Conservation (phyloP, 371 early-diverging fungal species). For the Entomophthora muscae region DNA sequence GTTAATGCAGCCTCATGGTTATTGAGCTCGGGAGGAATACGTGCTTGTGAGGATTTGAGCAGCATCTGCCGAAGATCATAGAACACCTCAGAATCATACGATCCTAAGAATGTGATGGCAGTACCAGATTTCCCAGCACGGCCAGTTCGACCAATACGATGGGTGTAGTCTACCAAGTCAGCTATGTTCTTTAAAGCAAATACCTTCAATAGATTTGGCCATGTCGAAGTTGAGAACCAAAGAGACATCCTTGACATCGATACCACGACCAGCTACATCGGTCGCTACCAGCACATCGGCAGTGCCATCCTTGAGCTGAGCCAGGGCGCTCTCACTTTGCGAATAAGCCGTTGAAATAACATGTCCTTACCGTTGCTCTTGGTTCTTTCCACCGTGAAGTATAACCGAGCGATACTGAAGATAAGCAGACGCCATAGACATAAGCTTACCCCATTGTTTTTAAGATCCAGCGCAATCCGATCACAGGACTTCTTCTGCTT, state of each 20-base stretch:
- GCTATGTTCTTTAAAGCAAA: background rate
- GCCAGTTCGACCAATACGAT: slow-evolving; percentile 96
- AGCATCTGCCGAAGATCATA: slow-evolving; percentile 82
- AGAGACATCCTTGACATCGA: slow-evolving; percentile 94
- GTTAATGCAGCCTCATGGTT: slow-evolving; percentile 71
- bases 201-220: slow-evolving; percentile 86
- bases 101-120: slow-evolving; percentile 78
- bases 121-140: slow-evolving; percentile 91
- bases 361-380: slow-evolving; percentile 69
- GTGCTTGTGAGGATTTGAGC: slow-evolving; percentile 54
- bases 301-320: slow-evolving; percentile 11
- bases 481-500: slow-evolving; percentile 85
- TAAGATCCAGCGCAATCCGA: slow-evolving; percentile 46
- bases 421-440: background rate
- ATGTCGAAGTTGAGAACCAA: slow-evolving; percentile 96
- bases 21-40: slow-evolving; percentile 70
- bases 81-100: slow-evolving; percentile 73
- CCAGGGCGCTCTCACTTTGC: background rate
- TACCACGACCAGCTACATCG: slow-evolving; percentile 97
- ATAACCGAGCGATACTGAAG: slow-evolving; percentile 44
- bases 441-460: slow-evolving; percentile 36
- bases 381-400: slow-evolving; percentile 90
- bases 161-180: slow-evolving; percentile 62
- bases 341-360: background rate
- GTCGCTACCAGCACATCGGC: slow-evolving; percentile 55